Evolutionary conservation across 306 rosid genomes (phyloP).

Genomic region (Gleditsia sinensis): DNA sequence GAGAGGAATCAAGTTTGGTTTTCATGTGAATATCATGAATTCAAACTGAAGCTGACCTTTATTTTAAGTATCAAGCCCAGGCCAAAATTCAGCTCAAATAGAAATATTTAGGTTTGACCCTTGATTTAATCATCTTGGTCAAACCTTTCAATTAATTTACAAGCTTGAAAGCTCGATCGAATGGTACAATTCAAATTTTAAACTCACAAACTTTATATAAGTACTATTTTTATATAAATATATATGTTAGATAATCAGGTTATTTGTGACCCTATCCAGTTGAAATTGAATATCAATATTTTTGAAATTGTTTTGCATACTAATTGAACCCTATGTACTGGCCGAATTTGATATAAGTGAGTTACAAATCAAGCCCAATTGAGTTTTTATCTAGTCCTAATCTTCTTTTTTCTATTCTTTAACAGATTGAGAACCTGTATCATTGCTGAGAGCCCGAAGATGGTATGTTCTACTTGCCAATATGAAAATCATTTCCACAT

Average conservation of each 20-base stretch:
- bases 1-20: neutral
- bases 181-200: neutral
- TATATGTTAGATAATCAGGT: neutral
- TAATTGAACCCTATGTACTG: neutral
- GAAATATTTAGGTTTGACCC: conserved; percentile 2
- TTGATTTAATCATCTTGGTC: too few species aligned
- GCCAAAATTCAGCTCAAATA: too few species aligned
- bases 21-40: neutral
- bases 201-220: neutral
- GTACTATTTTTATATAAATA: neutral
- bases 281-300: neutral
- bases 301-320: neutral
- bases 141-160: too few species aligned
- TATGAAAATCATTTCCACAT: conserved; percentile 13
- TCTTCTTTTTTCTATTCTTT: conserved; percentile 23
- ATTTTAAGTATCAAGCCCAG: neutral
- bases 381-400: neutral
- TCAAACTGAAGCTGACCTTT: neutral
- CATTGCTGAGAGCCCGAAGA: conserved; percentile 32
- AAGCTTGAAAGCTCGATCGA: too few species aligned
- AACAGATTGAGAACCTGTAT: conserved; percentile 32
- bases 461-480: conserved; percentile 41
- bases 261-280: conserved; percentile 7
- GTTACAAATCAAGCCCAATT: too few species aligned
- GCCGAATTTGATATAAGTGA: too few species aligned